A percentile compares a stretch with the other conserved stretches of the same genome.
Evolutionary conservation across 164 flowering plant genomes (phyloP).

Genomic region (Dillenia suffruticosa): DNA sequence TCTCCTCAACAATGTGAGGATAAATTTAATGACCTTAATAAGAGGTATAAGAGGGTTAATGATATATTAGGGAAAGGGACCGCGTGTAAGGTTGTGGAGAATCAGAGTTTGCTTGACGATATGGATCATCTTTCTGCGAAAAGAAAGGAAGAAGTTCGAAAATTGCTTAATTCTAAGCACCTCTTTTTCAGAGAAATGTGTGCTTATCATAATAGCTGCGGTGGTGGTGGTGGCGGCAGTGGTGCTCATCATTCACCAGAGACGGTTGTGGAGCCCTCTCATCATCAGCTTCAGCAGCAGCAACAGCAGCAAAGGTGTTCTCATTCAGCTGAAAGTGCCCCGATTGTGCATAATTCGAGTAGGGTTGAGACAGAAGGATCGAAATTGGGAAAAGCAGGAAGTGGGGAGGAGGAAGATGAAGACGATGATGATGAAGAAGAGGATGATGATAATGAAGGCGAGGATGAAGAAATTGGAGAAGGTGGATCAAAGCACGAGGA

Average conservation of each 20-base stretch:
- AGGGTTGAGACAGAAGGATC: constrained; percentile 19
- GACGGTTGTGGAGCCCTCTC: constrained; percentile 24
- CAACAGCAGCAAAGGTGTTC: constrained; percentile 31
- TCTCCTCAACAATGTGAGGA: constrained; percentile 99
- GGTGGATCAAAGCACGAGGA: constrained; percentile 10
- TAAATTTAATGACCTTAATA: constrained; percentile 91
- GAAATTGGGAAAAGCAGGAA: constrained; percentile 22
- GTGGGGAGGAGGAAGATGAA: constrained; percentile 23
- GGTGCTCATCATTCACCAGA: constrained; percentile 31
- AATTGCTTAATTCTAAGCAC: constrained; percentile 88
- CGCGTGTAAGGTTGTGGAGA: constrained; percentile 90
- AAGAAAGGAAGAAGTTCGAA: constrained; percentile 81
- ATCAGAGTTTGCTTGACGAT: constrained; percentile 65
- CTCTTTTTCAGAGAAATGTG: constrained; percentile 96
- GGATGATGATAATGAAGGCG: constrained; percentile 39
- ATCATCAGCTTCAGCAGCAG: constrained; percentile 15
- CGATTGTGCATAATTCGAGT: constrained; percentile 12
- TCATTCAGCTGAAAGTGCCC: constrained; percentile 29
- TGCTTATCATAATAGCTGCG: constrained; percentile 84
- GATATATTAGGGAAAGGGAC: constrained; percentile 87
- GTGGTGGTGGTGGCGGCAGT: constrained; percentile 20
- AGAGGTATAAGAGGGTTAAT: constrained; percentile 94
- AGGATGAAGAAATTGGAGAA: constrained; percentile 7
- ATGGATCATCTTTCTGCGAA: constrained; percentile 74
- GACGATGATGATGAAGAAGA: constrained; percentile 40